These are phyloP conservation scores for Orbilia javanica DNA, from an alignment of 2,329 filamentous ascomycete genomes.

Conservation along the genomic window DNA sequence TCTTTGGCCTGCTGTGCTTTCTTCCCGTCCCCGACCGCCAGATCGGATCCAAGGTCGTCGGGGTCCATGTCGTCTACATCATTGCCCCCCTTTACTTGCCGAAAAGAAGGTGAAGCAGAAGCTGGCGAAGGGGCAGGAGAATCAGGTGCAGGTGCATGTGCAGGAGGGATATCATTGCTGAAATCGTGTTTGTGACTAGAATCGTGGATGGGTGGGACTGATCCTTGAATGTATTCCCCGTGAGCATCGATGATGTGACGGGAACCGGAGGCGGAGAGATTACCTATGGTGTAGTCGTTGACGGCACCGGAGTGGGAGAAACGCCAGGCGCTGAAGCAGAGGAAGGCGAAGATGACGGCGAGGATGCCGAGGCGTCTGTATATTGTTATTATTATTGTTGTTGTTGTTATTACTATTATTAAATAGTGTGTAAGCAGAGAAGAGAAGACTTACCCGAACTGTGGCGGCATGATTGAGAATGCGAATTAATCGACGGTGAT, in stretches of 20 bases:
- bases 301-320: constrained; percentile 35
- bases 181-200: constrained; percentile 39
- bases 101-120: neutral
- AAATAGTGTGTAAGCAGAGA: too few relatives aligned
- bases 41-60: constrained; percentile 20
- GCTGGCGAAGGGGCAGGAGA: neutral
- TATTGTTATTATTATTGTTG: neutral
- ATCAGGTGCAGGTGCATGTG: neutral
- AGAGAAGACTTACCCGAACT: constrained; percentile 31
- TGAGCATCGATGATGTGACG: constrained; percentile 47
- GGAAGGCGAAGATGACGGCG: constrained; percentile 24
- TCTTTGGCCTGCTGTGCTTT: neutral
- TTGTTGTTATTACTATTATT: too few relatives aligned
- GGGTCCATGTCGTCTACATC: constrained; percentile 16
- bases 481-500: too few relatives aligned
- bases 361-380: constrained; percentile 46
- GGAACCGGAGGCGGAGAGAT: constrained; percentile 23
- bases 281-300: constrained; percentile 45
- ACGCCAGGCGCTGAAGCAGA: constrained; percentile 53
- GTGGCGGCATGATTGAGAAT: constrained; percentile 47
- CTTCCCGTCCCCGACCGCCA: constrained; percentile 34
- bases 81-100: neutral
- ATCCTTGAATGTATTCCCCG: constrained; percentile 35
- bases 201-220: constrained; percentile 29
- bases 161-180: too few relatives aligned